Evolutionary conservation across 805 yeast genomes (phyloP), one percentile per base, ranked within the genome.

Genomic region (Zygosaccharomyces siamensis): DNA sequence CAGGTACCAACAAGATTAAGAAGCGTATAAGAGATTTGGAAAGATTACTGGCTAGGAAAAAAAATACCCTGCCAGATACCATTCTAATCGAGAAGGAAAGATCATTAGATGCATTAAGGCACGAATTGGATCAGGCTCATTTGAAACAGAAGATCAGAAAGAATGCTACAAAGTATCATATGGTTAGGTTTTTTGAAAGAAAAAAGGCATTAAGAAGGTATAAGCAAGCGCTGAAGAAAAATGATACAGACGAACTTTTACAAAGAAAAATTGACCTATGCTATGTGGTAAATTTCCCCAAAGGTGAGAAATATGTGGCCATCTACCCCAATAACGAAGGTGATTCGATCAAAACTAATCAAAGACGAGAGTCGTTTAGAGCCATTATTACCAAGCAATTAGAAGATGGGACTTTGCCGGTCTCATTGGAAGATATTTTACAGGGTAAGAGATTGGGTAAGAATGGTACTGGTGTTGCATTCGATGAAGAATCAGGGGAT

Each of bases 171-270:
- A 86, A 84, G 69, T 93, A 93, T 65, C 97, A 89, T 63, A 89
- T 89, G 90, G 89, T 93, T 43, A 78, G 92, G 56, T 93, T 93
- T 63, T 88, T 93, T 53, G 98, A 90, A 67, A 80, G 77, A 62
- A 88, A 89, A 70, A 90, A 89, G 74, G 93, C 96, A 0, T 57
- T 79, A 23, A 77, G 96, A 62, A 78, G 73, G 49, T 79, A 86
- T 61, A 85, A 83, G 54, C 70, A 72, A 49, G 63, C 69, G 5
- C 62, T 66, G 42, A 74, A 72, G 50, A 55, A 61, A 39, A 47
- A 63, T 11, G 63, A 57, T 18, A 57, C 51, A 3, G 46, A 63
- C 4, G 63, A 58, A 6, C 61, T 61, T 26, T 61, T 86, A 35
- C 66, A 65, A 54, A 70, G 79, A 47, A 84, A 83, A 58, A 68